Percentiles rank a stretch among this genome's conserved stretches.
Evolutionary conservation across 2,329 filamentous ascomycete genomes (phyloP).

Genomic region (Arthroderma uncinatum): DNA sequence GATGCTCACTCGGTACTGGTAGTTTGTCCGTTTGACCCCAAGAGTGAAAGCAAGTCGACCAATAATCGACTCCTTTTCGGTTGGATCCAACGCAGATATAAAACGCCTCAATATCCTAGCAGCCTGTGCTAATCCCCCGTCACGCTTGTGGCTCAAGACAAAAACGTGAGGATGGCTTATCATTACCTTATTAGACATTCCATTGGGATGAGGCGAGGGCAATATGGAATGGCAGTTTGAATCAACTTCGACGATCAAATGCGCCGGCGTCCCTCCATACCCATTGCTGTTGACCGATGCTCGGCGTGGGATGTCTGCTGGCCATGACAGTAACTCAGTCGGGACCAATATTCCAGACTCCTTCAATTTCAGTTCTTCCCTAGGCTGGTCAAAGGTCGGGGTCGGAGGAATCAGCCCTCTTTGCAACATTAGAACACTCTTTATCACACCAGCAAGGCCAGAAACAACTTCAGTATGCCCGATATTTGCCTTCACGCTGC

Average conservation of each 20-base stretch:
- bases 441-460: conserved; percentile 24
- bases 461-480: conserved; percentile 21
- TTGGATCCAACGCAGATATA: too few relatives aligned
- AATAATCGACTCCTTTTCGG: too few relatives aligned
- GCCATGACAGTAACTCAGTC: conserved; percentile 7
- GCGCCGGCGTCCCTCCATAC: conserved; percentile 35
- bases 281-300: conserved; percentile 41
- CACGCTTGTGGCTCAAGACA: too few relatives aligned
- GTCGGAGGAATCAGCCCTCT: conserved; percentile 19
- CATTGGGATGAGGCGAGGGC: too few relatives aligned
- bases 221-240: too few relatives aligned
- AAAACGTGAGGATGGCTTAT: too few relatives aligned
- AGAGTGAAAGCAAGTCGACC: too few relatives aligned
- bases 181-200: too few relatives aligned
- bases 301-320: conserved; percentile 12
- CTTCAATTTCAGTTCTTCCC: conserved; percentile 17
- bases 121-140: too few relatives aligned
- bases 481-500: conserved; percentile 26
- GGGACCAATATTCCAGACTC: conserved; percentile 1
- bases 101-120: too few relatives aligned
- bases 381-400: conserved; percentile 18
- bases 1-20: too few relatives aligned
- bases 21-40: too few relatives aligned
- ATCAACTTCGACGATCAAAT: conserved; percentile 31
- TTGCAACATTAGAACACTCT: conserved; percentile 22